Conservation (phyloP, 768 basidiomycete genomes). For the Boletus rex-veris region DNA sequence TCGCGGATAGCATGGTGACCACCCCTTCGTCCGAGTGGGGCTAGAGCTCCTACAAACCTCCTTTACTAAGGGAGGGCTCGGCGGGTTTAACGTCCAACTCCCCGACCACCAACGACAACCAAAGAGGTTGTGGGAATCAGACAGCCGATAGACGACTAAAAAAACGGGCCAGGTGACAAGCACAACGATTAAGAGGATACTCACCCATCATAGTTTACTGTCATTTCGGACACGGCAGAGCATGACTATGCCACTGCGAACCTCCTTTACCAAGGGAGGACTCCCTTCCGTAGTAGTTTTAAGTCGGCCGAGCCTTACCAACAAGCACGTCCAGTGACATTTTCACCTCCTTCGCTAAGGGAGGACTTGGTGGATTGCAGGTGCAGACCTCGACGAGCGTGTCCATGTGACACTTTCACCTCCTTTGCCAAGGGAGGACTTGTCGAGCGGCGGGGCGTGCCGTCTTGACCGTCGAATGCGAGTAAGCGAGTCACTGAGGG, state of each 20-base stretch:
- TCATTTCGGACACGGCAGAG: neutral
- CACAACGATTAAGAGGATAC: neutral
- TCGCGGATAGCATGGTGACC: neutral
- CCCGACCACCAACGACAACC: neutral
- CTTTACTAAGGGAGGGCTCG: conserved; percentile 5
- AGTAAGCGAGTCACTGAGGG: too few relatives aligned
- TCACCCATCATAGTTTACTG: neutral
- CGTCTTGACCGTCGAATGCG: too few relatives aligned
- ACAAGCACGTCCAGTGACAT: too few relatives aligned
- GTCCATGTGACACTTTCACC: too few relatives aligned
- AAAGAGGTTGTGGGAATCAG: neutral
- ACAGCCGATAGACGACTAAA: neutral
- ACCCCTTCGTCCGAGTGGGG: neutral
- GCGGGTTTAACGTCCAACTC: neutral
- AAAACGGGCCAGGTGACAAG: conserved; percentile 1
- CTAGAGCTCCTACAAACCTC: neutral
- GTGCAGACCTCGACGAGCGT: too few relatives aligned
- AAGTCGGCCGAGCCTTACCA: too few relatives aligned
- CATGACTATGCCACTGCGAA: neutral
- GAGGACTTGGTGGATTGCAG: too few relatives aligned
- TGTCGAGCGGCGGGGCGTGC: too few relatives aligned
- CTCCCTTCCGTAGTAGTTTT: neutral
- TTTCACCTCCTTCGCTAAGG: too few relatives aligned
- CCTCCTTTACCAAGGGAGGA: neutral
- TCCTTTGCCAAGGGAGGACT: too few relatives aligned